Conservation (phyloP, 331 rosid species). For the Quercus phellos region DNA sequence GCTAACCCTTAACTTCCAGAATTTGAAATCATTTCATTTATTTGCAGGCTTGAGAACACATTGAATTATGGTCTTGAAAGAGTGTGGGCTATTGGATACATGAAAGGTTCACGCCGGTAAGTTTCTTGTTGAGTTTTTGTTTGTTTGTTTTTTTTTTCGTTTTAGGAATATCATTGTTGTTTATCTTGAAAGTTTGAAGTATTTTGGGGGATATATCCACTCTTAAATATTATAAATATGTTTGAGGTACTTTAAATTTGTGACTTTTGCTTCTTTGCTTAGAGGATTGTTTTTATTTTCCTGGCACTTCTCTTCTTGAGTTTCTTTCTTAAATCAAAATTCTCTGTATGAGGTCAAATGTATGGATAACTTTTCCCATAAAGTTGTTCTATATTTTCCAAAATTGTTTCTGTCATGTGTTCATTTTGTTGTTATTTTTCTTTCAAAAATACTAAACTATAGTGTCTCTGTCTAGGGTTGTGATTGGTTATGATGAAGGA, state of each 20-base stretch:
- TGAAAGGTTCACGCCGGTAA: constrained; percentile 95
- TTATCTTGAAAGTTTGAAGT: neutral
- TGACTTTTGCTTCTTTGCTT: neutral
- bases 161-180: neutral
- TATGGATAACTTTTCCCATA: constrained; percentile 12
- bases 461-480: constrained; percentile 53
- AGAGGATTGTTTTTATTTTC: neutral
- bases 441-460: neutral
- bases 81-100: constrained; percentile 99
- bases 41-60: constrained; percentile 94
- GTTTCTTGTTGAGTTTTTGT: constrained; percentile 10
- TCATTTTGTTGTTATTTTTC: constrained; percentile 2
- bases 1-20: neutral
- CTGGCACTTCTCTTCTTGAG: neutral
- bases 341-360: constrained; percentile 10
- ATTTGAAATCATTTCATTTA: constrained; percentile 7
- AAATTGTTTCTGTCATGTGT: neutral
- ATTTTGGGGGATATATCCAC: neutral
- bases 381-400: constrained; percentile 7
- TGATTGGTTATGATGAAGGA: constrained; percentile 98
- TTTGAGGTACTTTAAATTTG: neutral
- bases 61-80: constrained; percentile 96
- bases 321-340: neutral
- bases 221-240: neutral
- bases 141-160: neutral